Conservation (phyloP, 495 filamentous ascomycete species). For the Tuber indicum region DNA sequence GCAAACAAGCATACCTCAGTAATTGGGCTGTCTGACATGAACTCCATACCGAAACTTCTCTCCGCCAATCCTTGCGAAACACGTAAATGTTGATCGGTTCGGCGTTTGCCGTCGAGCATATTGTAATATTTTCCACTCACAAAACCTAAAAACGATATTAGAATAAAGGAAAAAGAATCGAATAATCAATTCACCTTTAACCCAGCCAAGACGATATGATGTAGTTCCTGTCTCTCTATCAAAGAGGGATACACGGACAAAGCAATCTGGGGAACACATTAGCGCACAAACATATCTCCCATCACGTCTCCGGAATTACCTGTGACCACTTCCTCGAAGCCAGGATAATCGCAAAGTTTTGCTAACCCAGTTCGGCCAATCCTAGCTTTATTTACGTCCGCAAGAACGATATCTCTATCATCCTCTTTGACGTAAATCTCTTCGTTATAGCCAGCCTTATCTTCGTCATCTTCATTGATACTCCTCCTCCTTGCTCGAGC, state of each 20-base stretch:
- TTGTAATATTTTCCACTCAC: conserved; percentile 70
- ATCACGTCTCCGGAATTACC: conserved; percentile 37
- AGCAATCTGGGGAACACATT: conserved; percentile 52
- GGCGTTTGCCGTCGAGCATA: conserved; percentile 62
- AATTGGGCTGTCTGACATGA: conserved; percentile 68
- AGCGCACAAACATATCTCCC: conserved; percentile 7
- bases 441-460: conserved; percentile 70
- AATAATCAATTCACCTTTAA: conserved; percentile 60
- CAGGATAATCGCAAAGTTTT: conserved; percentile 82
- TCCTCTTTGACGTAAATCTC: conserved; percentile 48
- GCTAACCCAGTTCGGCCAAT: conserved; percentile 75
- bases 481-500: conserved; percentile 75
- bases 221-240: conserved; percentile 60
- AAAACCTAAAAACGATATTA: conserved; percentile 57
- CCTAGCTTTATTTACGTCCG: conserved; percentile 72
- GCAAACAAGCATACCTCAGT: conserved; percentile 56
- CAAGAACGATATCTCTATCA: conserved; percentile 49
- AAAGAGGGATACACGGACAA: conserved; percentile 71
- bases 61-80: conserved; percentile 69
- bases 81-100: conserved; percentile 66
- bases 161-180: conserved; percentile 16
- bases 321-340: conserved; percentile 71
- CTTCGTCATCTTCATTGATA: conserved; percentile 63
- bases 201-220: conserved; percentile 75
- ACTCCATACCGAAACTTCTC: conserved; percentile 73